phyloP scores from a whole-genome alignment of 352 stramenopile species.

The Pythium grandisporangium region DNA sequence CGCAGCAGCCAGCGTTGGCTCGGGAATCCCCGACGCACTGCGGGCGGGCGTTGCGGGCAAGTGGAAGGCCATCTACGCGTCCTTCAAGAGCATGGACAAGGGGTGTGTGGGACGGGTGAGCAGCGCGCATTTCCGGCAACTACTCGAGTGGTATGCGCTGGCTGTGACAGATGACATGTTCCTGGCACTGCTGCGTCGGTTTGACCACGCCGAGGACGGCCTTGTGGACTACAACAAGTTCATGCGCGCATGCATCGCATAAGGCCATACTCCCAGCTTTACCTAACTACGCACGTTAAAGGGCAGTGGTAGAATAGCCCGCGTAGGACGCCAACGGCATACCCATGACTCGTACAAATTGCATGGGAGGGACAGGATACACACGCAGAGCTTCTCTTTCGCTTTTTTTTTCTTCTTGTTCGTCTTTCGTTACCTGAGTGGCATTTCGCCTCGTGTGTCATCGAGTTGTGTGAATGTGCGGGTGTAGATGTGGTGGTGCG shows the following conservation, averaged over 20 bases:
- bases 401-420: too few species aligned
- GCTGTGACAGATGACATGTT: conserved; percentile 37
- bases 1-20: not conserved
- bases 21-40: conserved; percentile 29
- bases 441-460: too few species aligned
- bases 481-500: too few species aligned
- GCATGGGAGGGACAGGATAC: too few species aligned
- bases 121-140: conserved; percentile 49
- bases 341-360: too few species aligned
- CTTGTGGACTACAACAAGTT: conserved; percentile 70
- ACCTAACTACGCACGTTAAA: too few species aligned
- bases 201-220: conserved; percentile 46
- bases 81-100: conserved; percentile 59
- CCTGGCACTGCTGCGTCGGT: conserved; percentile 46
- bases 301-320: not conserved
- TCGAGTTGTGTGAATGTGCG: too few species aligned
- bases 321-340: too few species aligned
- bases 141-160: conserved; percentile 69
- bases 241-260: conserved; percentile 50
- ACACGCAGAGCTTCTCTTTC: too few species aligned
- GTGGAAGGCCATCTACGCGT: conserved; percentile 69
- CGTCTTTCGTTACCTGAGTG: too few species aligned
- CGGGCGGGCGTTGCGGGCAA: conserved; percentile 45
- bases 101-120: conserved; percentile 34
- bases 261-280: too few species aligned